Evolutionary conservation across 1,139 yeast species (phyloP).

Genomic region (Zygoascus hellenicus): DNA sequence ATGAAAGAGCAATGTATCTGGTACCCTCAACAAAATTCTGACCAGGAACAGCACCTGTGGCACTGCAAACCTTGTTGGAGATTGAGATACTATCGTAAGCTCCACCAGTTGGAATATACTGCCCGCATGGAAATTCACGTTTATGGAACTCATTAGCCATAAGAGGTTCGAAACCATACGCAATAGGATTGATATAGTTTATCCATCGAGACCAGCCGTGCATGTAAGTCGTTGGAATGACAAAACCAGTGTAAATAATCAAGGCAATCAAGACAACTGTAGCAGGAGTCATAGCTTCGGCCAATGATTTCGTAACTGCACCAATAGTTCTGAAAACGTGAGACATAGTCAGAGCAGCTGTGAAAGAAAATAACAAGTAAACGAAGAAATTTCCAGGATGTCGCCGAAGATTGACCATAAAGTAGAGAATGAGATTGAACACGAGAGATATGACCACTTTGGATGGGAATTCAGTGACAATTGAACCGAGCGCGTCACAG

Average conservation of each 20-base stretch:
- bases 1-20: conserved; percentile 44
- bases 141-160: conserved; percentile 58
- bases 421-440: conserved; percentile 61
- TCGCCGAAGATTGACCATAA: conserved; percentile 61
- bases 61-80: conserved; percentile 50
- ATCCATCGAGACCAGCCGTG: conserved; percentile 79
- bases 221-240: conserved; percentile 61
- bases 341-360: conserved; percentile 60
- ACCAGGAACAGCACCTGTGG: conserved; percentile 63
- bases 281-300: conserved; percentile 72
- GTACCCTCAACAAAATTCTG: conserved; percentile 50
- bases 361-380: conserved; percentile 49
- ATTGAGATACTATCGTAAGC: conserved; percentile 38
- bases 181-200: conserved; percentile 65
- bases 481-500: conserved; percentile 68
- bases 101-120: conserved; percentile 49
- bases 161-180: conserved; percentile 61
- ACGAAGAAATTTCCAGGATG: conserved; percentile 65
- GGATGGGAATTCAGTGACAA: conserved; percentile 61
- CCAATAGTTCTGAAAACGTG: conserved; percentile 70
- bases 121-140: conserved; percentile 40
- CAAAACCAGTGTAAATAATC: conserved; percentile 72
- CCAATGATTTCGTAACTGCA: conserved; percentile 51
- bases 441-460: conserved; percentile 49
- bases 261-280: conserved; percentile 54